phyloP scores from a whole-genome alignment of 306 rosid genomes.

The Lathyrus oleraceus region DNA sequence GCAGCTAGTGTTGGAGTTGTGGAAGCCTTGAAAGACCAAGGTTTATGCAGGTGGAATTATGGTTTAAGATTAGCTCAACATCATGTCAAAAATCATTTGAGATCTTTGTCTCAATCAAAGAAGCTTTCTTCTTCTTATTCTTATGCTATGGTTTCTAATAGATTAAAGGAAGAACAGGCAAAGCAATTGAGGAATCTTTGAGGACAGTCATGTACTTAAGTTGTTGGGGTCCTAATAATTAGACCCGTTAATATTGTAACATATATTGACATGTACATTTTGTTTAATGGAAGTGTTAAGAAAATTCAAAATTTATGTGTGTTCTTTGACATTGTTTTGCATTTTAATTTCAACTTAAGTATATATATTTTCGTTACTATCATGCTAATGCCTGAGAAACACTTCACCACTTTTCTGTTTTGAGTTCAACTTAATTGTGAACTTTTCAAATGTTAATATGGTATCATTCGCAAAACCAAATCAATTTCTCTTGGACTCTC shows the following conservation, averaged over 20 bases:
- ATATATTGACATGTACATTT: neutral
- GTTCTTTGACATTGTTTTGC: neutral
- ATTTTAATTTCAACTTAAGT: too few species aligned
- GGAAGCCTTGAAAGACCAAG: slow-evolving; percentile 59
- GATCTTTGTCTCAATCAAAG: slow-evolving; percentile 43
- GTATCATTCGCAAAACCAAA: too few species aligned
- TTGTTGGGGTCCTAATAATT: slow-evolving; percentile 44
- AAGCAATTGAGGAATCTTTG: slow-evolving; percentile 60
- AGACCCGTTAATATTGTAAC: neutral
- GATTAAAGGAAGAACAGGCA: slow-evolving; percentile 41
- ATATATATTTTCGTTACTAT: too few species aligned
- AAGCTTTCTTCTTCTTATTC: slow-evolving; percentile 40
- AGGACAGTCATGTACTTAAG: slow-evolving; percentile 70
- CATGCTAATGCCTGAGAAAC: too few species aligned
- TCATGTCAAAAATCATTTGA: slow-evolving; percentile 40
- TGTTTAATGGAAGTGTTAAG: neutral
- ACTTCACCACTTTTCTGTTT: too few species aligned
- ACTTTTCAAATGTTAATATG: too few species aligned
- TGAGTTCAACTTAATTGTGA: too few species aligned
- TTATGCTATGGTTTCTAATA: slow-evolving; percentile 32
- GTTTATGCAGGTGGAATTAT: slow-evolving; percentile 52
- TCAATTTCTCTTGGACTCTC: too few species aligned
- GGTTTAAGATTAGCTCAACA: slow-evolving; percentile 42
- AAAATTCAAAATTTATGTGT: neutral
- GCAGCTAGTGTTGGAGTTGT: slow-evolving; percentile 48